Base-by-base conservation (phyloP, 441 rosid species). In the Populus tomentosa region DNA sequence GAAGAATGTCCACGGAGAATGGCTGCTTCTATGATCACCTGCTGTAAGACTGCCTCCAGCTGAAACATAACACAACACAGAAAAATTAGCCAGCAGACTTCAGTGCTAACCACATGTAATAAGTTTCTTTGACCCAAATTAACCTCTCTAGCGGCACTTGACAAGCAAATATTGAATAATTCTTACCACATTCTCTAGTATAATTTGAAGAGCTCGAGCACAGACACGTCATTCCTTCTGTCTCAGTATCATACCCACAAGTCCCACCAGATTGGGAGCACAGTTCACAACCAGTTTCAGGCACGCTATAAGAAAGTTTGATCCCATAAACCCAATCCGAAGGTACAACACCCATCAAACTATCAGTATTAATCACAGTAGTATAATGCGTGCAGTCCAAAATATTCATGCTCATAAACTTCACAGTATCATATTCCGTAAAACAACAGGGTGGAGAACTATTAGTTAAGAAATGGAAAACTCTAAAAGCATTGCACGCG, bases 271-370 rank as follows among this genome's bases (percentile, higher is more conserved):
- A 92, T 50, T 63, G 74, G 68, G 82, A 80, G 82, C 99, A 93
- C 63, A 90, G 82, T 1, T 83, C 88, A 65, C 98, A 95, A 23
- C 95, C 98, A 9, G 87, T 85, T 11, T 92, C 96, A 1, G 99
- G 95, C 50, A 85, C 77, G 5, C 90, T 82, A 65, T 77, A 93
- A 6, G 92, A 86, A 72, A 95, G 80, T 70, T 88, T 88, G 18
- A 95, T 87, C 24, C 97, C 97, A 28, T 93, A 95, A 7, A 86
- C 87, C 99, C 98, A 95, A 85, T 92, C 99, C 77, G 77, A 21
- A 5, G 99, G 97, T 7, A 84, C 86, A 32, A 85, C 72, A 10
- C 89, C 90, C 78, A 77, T 88, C 86, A 93, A 80, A 28, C 70
- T 77, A 10, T 92, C 94, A 1, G 77, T 71, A 67, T 88, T 87